Evolutionary conservation across 148 eudicot species (phyloP).

Genomic region (Nyssa sinensis): DNA sequence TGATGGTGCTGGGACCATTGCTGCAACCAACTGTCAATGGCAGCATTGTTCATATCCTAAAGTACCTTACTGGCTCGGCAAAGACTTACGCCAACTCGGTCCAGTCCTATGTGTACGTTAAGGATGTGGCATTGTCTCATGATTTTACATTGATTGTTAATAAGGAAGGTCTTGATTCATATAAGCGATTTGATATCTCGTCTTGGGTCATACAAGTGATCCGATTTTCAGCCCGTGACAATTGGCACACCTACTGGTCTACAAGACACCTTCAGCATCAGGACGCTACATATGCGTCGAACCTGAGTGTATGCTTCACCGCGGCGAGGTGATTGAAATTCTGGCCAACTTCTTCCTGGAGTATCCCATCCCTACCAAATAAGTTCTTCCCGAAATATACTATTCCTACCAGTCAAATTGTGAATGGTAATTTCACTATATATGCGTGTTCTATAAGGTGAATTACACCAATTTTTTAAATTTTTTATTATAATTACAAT

Average conservation of each 20-base stretch:
- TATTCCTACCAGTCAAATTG: too few species aligned
- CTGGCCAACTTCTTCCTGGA: constrained; percentile 81
- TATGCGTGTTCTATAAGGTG: too few species aligned
- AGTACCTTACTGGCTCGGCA: constrained; percentile 79
- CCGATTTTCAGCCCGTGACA: too few species aligned
- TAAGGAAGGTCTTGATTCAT: too few species aligned
- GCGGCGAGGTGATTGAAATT: constrained; percentile 80
- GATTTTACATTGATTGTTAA: too few species aligned
- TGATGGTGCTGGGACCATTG: constrained; percentile 74
- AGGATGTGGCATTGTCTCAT: constrained; percentile 76
- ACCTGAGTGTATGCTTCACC: constrained; percentile 85
- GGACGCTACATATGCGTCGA: constrained; percentile 81
- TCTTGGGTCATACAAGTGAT: too few species aligned
- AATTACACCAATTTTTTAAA: too few species aligned
- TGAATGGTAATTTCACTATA: too few species aligned
- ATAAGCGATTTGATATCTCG: too few species aligned
- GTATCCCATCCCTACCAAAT: constrained; percentile 89
- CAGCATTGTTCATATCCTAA: constrained; percentile 71
- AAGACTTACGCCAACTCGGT: constrained; percentile 77
- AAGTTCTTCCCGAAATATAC: too few species aligned
- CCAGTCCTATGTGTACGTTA: constrained; percentile 83
- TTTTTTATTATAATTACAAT: too few species aligned
- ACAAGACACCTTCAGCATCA: constrained; percentile 58
- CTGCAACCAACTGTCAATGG: constrained; percentile 79
- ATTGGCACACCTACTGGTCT: constrained; percentile 80